Evolutionary conservation across 2,329 filamentous ascomycete species (phyloP), one percentile per base, ranked within the genome.

Genomic region (Ilyonectria sp.): DNA sequence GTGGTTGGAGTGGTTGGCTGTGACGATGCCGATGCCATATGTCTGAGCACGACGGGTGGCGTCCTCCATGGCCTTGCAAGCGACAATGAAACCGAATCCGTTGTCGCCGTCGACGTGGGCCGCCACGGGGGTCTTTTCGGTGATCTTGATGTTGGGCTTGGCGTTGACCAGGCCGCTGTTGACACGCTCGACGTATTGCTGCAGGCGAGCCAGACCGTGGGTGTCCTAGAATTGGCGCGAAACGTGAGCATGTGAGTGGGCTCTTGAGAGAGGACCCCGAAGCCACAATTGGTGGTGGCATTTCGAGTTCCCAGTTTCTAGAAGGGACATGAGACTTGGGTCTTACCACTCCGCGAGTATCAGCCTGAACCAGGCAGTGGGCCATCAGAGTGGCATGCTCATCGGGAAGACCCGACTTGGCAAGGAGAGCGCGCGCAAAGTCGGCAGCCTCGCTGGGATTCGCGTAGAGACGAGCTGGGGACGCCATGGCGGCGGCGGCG

Each of bases 1-100:
- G 62, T 68, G 65, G 57, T 68, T 68, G 15, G 61, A 65, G 53
- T 61, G 57, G 26, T 65, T 55, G 4, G 52, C 65, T 3, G 65
- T 61, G 35, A 65, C 61, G n/a, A 68, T 68, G 29, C 65, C 65
- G 21, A 68, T 65, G 26, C 65, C 65, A 44, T 68, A 68, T 2
- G 52, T 62, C 31, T 65, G 52, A 5, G 65, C 65, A 17, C 62
- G 62, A 17, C 37, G 46, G n/a, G 65, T 68, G 26, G 61, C 62
- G 19, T 68, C 62, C 10, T 65, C 40, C 57, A 68, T 65, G 21
- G 61, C 65, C 19, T 58, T 58, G 61, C 35, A 61, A 2, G 61
- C 65, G n/a, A 65, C 65, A 40, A 68, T 43, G 35, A 68, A 68
- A 9, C 65, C 65, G 29, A 68, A 68, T 23, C 61, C 62, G 46